Evolutionary conservation across 441 rosid genomes (phyloP).

Genomic region (Melianthus villosus): DNA sequence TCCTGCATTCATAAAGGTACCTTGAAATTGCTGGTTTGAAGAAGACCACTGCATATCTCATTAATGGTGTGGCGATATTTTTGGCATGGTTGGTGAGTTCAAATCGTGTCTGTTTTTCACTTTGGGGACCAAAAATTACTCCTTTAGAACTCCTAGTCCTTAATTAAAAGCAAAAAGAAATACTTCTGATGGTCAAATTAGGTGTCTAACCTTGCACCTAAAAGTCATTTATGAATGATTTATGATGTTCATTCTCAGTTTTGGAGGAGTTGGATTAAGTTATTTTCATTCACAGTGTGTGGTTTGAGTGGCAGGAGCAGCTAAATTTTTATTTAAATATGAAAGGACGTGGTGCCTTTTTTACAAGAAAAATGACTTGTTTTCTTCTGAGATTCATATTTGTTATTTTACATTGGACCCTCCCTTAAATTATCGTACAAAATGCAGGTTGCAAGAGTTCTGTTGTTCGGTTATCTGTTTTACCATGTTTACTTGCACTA

Average conservation of each 20-base stretch:
- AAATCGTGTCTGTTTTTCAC: slow-evolving; percentile 1
- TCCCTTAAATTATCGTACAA: slow-evolving; percentile 8
- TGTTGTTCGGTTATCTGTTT: slow-evolving; percentile 42
- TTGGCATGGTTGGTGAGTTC: slow-evolving; percentile 49
- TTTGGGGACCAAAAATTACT: too few species aligned
- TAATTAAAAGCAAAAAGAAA: too few species aligned
- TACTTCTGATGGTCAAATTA: too few species aligned
- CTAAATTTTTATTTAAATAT: not conserved
- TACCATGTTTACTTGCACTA: slow-evolving; percentile 39
- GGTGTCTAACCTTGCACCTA: too few species aligned
- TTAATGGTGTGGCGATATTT: slow-evolving; percentile 43
- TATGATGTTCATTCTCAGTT: too few species aligned
- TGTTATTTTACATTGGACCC: not conserved
- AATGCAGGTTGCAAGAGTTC: slow-evolving; percentile 43
- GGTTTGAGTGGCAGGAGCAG: not conserved
- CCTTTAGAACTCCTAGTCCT: too few species aligned
- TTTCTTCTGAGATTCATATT: not conserved
- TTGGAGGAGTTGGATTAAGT: too few species aligned
- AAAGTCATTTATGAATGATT: too few species aligned
- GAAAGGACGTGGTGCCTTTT: not conserved
- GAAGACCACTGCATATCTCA: slow-evolving; percentile 32
- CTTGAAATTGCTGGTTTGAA: slow-evolving; percentile 34
- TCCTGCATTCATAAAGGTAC: not conserved
- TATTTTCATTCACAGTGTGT: not conserved
- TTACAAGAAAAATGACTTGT: too few species aligned